These are phyloP conservation scores for Mycena belliarum DNA, from an alignment of 768 basidiomycete species.

Conservation along the genomic window DNA sequence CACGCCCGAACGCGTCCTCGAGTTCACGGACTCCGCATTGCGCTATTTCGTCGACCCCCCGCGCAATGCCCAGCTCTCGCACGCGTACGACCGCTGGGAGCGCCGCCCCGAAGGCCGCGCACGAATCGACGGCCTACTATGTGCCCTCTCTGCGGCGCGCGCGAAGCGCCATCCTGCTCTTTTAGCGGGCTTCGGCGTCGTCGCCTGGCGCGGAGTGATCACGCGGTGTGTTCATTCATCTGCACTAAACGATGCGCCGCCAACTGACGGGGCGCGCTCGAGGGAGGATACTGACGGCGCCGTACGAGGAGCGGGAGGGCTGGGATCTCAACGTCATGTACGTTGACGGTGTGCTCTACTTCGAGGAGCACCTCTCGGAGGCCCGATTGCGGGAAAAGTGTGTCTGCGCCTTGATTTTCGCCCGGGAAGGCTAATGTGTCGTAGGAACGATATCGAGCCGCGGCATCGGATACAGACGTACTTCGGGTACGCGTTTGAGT, in stretches of 20 bases:
- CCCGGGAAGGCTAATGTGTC: background rate
- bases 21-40: constrained; percentile 69
- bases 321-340: constrained; percentile 87
- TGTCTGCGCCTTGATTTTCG: constrained; percentile 22
- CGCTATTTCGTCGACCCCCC: constrained; percentile 75
- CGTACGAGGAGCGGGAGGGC: constrained; percentile 78
- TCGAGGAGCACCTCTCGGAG: constrained; percentile 72
- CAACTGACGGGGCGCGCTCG: constrained; percentile 24
- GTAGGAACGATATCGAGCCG: constrained; percentile 66
- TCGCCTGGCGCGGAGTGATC: constrained; percentile 19
- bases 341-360: constrained; percentile 66
- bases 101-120: constrained; percentile 64
- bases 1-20: constrained; percentile 51
- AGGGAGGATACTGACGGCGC: constrained; percentile 75
- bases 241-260: constrained; percentile 8
- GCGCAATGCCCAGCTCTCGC: constrained; percentile 57
- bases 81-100: constrained; percentile 76
- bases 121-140: constrained; percentile 68
- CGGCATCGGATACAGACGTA: constrained; percentile 68
- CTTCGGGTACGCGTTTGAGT: constrained; percentile 89
- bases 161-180: constrained; percentile 29
- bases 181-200: constrained; percentile 13
- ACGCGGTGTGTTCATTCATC: constrained; percentile 17
- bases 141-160: constrained; percentile 51
- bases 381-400: constrained; percentile 66